Conservation (phyloP, 192 early-diverging fungal species). For the Coemansia sp. region DNA sequence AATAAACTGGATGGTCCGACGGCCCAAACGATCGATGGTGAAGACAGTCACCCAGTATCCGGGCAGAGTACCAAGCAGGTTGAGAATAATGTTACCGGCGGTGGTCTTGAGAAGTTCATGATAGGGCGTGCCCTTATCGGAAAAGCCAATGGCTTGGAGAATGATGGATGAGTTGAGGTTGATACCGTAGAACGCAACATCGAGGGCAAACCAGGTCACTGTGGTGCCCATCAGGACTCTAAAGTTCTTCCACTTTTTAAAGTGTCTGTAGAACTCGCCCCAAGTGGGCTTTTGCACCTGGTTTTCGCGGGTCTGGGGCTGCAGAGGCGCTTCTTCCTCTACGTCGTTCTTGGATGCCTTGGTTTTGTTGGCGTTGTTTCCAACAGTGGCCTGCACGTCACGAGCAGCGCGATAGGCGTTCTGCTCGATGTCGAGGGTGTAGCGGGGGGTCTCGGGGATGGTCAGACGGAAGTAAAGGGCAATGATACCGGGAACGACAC, state of each 20-base stretch:
- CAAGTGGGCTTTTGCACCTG: conserved; percentile 24
- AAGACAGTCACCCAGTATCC: conserved; percentile 96
- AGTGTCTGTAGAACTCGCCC: conserved; percentile 64
- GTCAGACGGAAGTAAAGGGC: conserved; percentile 89
- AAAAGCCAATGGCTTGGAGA: conserved; percentile 62
- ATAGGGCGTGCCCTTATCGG: conserved; percentile 29
- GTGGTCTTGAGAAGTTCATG: conserved; percentile 61
- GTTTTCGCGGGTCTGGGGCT: conserved; percentile 38
- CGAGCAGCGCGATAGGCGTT: conserved; percentile 39
- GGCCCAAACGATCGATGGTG: conserved; percentile 78
- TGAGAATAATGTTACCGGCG: conserved; percentile 88
- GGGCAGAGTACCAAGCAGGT: conserved; percentile 75
- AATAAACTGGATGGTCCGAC: conserved; percentile 84
- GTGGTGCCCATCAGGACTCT: conserved; percentile 72
- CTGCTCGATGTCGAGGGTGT: conserved; percentile 68
- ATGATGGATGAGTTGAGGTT: conserved; percentile 76
- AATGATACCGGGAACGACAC: conserved; percentile 70
- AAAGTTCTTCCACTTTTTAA: conserved; percentile 73
- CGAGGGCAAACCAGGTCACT: conserved; percentile 70
- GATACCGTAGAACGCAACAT: conserved; percentile 76
- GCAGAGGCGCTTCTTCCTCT: conserved; percentile 33
- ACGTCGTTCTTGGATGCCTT: conserved; percentile 6
- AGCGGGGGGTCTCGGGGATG: conserved; percentile 94
- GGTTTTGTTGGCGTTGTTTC: not conserved
- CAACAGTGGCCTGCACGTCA: conserved; percentile 26